Percentiles rank a stretch among this genome's conserved stretches.
These are phyloP conservation scores for Coemansia sp. DNA, from an alignment of 192 early-diverging fungal species.

Conservation along the genomic window DNA sequence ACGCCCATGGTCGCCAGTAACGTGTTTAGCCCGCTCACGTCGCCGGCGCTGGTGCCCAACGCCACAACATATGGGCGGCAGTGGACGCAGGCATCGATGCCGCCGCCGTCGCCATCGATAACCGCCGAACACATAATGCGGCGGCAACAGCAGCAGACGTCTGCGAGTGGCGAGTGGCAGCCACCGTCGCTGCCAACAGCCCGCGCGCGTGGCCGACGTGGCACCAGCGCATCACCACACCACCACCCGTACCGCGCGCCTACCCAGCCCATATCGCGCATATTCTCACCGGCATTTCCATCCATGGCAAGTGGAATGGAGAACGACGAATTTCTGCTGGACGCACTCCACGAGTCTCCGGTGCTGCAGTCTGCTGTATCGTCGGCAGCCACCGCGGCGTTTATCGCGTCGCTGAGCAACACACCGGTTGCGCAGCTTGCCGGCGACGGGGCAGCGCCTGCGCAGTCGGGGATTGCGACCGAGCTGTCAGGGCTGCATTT, in stretches of 20 bases:
- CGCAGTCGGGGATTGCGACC: neutral
- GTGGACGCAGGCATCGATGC: slow-evolving; percentile 17
- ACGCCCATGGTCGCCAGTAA: neutral
- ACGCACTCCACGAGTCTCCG: neutral
- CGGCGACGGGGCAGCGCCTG: neutral
- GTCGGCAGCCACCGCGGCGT: slow-evolving; percentile 4
- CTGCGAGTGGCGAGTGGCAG: neutral
- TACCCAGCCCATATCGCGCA: neutral
- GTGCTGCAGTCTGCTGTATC: neutral
- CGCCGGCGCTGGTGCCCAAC: slow-evolving; percentile 26
- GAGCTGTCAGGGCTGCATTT: slow-evolving; percentile 7
- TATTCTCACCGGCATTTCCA: neutral
- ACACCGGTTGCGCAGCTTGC: slow-evolving; percentile 15
- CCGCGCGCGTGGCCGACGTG: neutral
- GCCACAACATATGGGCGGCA: neutral
- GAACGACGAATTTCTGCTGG: neutral
- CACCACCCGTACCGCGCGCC: slow-evolving; percentile 13
- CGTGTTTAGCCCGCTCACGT: slow-evolving; percentile 40
- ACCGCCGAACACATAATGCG: slow-evolving; percentile 46
- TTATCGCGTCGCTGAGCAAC: slow-evolving; percentile 24
- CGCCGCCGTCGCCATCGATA: slow-evolving; percentile 43
- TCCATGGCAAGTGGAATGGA: neutral
- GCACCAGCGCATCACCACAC: slow-evolving; percentile 19
- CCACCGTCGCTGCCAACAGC: slow-evolving; percentile 1
- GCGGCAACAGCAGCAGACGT: slow-evolving; percentile 20